These are phyloP conservation scores for Glutinoglossum americanum DNA, from an alignment of 495 filamentous ascomycete genomes.

Conservation along the genomic window DNA sequence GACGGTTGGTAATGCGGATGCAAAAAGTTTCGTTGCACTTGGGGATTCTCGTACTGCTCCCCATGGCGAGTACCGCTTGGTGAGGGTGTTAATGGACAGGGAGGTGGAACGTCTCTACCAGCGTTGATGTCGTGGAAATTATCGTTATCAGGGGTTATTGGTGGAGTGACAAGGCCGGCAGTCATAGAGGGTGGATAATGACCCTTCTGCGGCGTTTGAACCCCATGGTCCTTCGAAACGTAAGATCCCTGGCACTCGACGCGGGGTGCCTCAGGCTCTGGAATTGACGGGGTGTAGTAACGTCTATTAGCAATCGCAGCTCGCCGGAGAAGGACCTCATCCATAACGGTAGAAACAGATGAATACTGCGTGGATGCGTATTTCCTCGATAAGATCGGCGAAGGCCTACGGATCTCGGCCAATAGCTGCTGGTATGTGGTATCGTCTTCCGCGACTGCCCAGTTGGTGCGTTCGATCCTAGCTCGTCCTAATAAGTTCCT, in stretches of 20 bases:
- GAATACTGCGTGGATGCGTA: constrained; percentile 68
- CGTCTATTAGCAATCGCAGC: constrained; percentile 41
- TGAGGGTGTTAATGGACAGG: neutral
- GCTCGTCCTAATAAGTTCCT: constrained; percentile 66
- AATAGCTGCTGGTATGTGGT: constrained; percentile 61
- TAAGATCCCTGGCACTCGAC: constrained; percentile 23
- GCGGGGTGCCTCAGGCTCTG: neutral
- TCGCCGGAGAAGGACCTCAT: constrained; percentile 71
- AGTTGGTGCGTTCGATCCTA: constrained; percentile 51
- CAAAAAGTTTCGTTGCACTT: neutral
- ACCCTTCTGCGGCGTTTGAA: constrained; percentile 76
- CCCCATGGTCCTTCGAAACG: constrained; percentile 23
- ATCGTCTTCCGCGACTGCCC: constrained; percentile 63
- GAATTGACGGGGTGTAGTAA: neutral
- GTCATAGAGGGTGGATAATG: constrained; percentile 37
- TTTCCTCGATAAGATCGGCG: constrained; percentile 66
- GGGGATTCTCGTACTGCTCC: neutral
- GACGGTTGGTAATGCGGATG: neutral
- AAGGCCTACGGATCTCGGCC: constrained; percentile 71
- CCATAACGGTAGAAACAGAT: constrained; percentile 56
- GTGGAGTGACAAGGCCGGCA: constrained; percentile 78
- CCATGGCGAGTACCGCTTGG: neutral
- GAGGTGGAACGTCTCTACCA: neutral
- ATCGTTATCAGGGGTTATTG: constrained; percentile 64
- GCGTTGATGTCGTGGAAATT: neutral